Conservation (phyloP, 2,329 filamentous ascomycete species). For the Fulvia fulva region DNA sequence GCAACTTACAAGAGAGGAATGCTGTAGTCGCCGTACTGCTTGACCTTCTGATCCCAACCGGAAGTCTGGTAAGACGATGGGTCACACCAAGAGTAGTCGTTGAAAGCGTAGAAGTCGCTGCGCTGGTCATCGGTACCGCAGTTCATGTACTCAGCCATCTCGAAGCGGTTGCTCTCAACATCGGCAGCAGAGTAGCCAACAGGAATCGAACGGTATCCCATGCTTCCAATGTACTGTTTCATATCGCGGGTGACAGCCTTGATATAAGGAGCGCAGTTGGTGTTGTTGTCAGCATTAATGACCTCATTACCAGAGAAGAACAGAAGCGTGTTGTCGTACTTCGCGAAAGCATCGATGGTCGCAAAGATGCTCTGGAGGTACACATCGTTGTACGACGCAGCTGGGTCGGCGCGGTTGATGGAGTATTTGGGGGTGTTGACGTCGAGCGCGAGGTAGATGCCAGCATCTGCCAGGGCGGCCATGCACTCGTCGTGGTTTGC, state of each 20-base stretch:
- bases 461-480: conserved; percentile 71
- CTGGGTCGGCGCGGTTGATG: conserved; percentile 72
- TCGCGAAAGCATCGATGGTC: conserved; percentile 76
- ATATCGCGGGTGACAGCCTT: conserved; percentile 73
- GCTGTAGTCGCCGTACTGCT: conserved; percentile 81
- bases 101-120: conserved; percentile 85
- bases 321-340: conserved; percentile 81
- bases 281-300: conserved; percentile 62
- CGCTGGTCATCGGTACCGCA: conserved; percentile 80
- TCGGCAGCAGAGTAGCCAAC: conserved; percentile 83
- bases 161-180: conserved; percentile 76
- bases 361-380: conserved; percentile 86
- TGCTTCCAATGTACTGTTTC: conserved; percentile 74
- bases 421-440: conserved; percentile 91
- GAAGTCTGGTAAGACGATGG: conserved; percentile 64
- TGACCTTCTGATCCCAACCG: conserved; percentile 84
- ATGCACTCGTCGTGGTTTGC: conserved; percentile 80
- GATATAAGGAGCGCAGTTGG: conserved; percentile 63
- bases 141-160: conserved; percentile 91
- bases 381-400: conserved; percentile 74
- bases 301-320: conserved; percentile 80
- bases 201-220: conserved; percentile 64
- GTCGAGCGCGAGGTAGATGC: conserved; percentile 88
- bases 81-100: conserved; percentile 85
- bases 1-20: conserved; percentile 68